Conservation (phyloP, 805 yeast genomes). For the Schwanniomyces vanrijiae region DNA sequence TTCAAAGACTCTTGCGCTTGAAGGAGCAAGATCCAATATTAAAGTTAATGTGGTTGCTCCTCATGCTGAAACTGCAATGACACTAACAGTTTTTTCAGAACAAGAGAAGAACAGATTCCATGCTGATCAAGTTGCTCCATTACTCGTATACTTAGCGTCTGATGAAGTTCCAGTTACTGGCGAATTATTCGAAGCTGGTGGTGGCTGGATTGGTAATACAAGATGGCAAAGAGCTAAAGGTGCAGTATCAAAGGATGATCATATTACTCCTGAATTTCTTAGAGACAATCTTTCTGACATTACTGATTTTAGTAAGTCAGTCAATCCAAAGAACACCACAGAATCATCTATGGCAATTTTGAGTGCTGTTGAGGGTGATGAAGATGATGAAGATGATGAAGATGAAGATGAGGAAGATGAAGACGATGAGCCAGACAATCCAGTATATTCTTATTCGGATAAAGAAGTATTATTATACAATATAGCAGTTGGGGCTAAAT, state of each 20-base stretch:
- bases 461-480: conserved; percentile 82
- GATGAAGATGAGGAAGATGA: conserved; percentile 40
- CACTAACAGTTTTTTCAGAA: conserved; percentile 78
- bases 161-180: conserved; percentile 75
- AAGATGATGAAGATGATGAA: conserved; percentile 45
- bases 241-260: conserved; percentile 57
- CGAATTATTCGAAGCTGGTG: conserved; percentile 87
- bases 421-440: conserved; percentile 37
- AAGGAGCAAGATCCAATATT: conserved; percentile 80
- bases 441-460: conserved; percentile 57
- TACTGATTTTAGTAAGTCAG: conserved; percentile 60
- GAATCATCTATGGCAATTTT: conserved; percentile 83
- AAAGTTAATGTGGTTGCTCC: conserved; percentile 87
- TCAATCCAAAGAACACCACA: conserved; percentile 59
- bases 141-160: conserved; percentile 75
- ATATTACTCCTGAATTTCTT: conserved; percentile 66
- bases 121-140: conserved; percentile 88
- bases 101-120: conserved; percentile 81
- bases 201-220: conserved; percentile 94
- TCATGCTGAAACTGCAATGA: conserved; percentile 98
- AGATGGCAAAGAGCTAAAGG: conserved; percentile 96
- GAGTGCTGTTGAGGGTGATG: conserved; percentile 55
- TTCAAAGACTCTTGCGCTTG: conserved; percentile 83
- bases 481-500: conserved; percentile 82
- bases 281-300: conserved; percentile 66